A percentile compares a stretch with the other conserved stretches of the same genome.
Conservation (phyloP, 2,329 filamentous ascomycete species). For the Claviceps humidiphila region DNA sequence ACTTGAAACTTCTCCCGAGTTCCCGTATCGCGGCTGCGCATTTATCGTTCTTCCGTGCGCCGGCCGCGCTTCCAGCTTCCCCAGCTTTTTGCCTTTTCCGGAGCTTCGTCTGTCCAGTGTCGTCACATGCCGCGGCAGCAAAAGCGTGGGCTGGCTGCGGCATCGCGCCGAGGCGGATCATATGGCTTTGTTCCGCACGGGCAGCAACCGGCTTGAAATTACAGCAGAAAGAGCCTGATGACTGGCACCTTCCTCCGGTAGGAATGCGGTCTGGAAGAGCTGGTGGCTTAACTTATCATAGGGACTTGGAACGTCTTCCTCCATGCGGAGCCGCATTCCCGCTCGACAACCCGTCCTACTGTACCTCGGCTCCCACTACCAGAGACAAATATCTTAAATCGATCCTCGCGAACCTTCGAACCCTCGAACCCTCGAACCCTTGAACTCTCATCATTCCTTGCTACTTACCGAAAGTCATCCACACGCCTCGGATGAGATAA, state of each 20-base stretch:
- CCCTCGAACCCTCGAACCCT: not conserved
- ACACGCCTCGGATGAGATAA: not conserved
- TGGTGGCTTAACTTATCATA: not conserved
- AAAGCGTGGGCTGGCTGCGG: not conserved
- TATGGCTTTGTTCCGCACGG: constrained; percentile 1
- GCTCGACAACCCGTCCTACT: not conserved
- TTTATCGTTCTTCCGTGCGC: constrained; percentile 6
- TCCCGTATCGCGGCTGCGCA: not conserved
- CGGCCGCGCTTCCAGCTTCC: not conserved
- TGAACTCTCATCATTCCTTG: not conserved
- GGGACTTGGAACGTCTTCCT: not conserved
- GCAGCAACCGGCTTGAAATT: not conserved
- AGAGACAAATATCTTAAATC: not conserved
- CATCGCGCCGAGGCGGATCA: not conserved
- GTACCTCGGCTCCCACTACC: constrained; percentile 4
- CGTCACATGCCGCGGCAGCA: constrained; percentile 1
- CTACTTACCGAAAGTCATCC: too few species aligned
- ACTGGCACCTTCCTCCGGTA: not conserved
- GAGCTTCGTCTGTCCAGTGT: too few species aligned
- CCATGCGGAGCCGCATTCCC: not conserved
- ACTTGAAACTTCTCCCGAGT: too few species aligned
- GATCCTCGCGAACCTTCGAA: not conserved
- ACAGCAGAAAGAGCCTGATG: not conserved
- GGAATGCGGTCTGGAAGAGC: not conserved
- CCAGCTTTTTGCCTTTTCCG: not conserved